Percentiles rank a stretch among this genome's conserved stretches.
These are phyloP conservation scores for Akanthomyces dipterigenus DNA, from an alignment of 2,329 filamentous ascomycete genomes.

Conservation along the genomic window DNA sequence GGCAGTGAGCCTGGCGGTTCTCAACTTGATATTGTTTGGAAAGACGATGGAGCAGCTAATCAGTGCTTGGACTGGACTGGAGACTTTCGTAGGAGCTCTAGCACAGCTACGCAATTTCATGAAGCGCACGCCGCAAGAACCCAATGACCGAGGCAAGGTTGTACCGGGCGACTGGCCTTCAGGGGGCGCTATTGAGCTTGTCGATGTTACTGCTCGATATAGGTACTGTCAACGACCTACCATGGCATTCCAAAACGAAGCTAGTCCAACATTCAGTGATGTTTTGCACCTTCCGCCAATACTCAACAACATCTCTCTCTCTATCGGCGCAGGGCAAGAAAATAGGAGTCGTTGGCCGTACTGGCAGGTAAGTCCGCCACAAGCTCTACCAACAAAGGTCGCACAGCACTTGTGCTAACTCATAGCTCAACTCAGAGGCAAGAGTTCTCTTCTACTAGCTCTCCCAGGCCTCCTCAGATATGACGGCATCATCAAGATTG, in stretches of 20 bases:
- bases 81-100: background rate
- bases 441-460: background rate
- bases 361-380: background rate
- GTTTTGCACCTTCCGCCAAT: background rate
- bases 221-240: background rate
- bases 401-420: too few species aligned
- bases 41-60: background rate
- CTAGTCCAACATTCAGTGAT: background rate
- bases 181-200: background rate
- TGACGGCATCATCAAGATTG: constrained; percentile 1
- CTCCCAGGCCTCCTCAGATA: background rate
- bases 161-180: background rate
- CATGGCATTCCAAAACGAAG: too few species aligned
- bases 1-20: background rate
- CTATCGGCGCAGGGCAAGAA: background rate
- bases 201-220: background rate
- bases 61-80: background rate
- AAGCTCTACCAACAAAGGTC: too few species aligned
- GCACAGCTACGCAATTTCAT: background rate
- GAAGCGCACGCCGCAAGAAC: background rate
- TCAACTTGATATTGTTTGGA: background rate
- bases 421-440: background rate
- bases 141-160: background rate
- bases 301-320: background rate
- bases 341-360: background rate